These are phyloP conservation scores for Saturnispora hagleri DNA, from an alignment of 805 yeast genomes.

Conservation along the genomic window DNA sequence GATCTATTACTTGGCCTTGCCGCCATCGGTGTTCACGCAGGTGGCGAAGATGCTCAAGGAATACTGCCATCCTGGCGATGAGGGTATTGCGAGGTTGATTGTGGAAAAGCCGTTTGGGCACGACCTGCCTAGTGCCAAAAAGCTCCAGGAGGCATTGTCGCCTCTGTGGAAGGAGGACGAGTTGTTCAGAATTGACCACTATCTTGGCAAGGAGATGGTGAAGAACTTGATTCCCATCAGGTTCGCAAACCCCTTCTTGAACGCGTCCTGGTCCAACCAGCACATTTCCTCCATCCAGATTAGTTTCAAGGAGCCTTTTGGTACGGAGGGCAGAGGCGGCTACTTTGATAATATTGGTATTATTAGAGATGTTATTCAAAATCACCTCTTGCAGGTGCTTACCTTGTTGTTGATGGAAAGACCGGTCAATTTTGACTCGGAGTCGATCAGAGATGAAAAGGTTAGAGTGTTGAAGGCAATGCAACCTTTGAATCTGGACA, in stretches of 20 bases:
- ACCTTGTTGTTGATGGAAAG: conserved; percentile 93
- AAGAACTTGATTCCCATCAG: conserved; percentile 84
- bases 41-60: conserved; percentile 71
- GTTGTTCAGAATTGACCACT: conserved; percentile 92
- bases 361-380: conserved; percentile 96
- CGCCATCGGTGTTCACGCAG: conserved; percentile 80
- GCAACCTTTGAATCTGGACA: conserved; percentile 51
- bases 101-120: conserved; percentile 97
- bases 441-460: conserved; percentile 91
- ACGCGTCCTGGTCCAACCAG: conserved; percentile 82
- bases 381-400: conserved; percentile 87
- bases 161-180: conserved; percentile 90
- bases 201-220: conserved; percentile 96
- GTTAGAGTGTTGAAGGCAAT: conserved; percentile 85
- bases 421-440: conserved; percentile 86
- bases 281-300: conserved; percentile 76
- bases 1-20: conserved; percentile 85
- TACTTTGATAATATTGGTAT: conserved; percentile 93
- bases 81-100: conserved; percentile 72
- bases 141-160: conserved; percentile 64
- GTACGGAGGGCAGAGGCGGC: conserved; percentile 98
- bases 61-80: conserved; percentile 49
- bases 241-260: conserved; percentile 82
- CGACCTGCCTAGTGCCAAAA: conserved; percentile 71
- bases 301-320: conserved; percentile 95